A percentile compares a stretch with the other conserved stretches of the same genome.
Evolutionary conservation across 2,329 filamentous ascomycete genomes (phyloP).

Genomic region (Diaporthe ilicicola): DNA sequence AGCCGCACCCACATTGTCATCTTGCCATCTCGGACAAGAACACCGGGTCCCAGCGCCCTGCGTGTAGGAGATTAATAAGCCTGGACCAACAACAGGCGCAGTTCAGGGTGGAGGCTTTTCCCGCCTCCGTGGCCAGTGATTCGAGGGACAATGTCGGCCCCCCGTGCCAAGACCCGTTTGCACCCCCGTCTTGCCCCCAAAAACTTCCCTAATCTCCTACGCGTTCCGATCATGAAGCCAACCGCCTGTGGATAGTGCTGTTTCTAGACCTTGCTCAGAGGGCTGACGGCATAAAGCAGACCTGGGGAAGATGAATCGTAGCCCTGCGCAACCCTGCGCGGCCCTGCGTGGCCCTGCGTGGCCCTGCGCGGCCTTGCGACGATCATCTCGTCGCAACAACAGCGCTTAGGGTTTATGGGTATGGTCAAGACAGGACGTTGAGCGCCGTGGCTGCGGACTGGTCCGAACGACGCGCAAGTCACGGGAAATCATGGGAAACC

Average conservation of each 20-base stretch:
- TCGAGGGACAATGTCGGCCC: neutral
- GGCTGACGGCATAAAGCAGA: conserved; percentile 8
- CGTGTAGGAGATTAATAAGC: conserved; percentile 18
- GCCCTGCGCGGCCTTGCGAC: neutral
- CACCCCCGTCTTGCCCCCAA: neutral
- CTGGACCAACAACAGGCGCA: neutral
- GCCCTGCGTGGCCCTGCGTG: conserved; percentile 5
- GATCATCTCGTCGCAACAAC: conserved; percentile 16
- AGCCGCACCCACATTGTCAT: neutral
- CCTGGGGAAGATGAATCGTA: conserved; percentile 15
- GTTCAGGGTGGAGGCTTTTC: conserved; percentile 3
- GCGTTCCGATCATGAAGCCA: neutral
- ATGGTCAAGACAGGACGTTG: conserved; percentile 8
- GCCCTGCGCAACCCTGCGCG: neutral
- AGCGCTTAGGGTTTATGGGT: conserved; percentile 1
- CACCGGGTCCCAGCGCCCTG: conserved; percentile 12
- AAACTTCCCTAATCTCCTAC: conserved; percentile 13
- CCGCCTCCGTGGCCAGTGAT: conserved; percentile 2
- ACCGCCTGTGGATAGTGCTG: neutral
- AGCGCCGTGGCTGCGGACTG: conserved; percentile 4
- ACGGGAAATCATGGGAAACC: conserved; percentile 1
- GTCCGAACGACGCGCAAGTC: conserved; percentile 12
- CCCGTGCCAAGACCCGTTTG: neutral
- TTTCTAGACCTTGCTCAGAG: conserved; percentile 1
- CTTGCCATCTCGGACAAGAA: conserved; percentile 9